These are phyloP conservation scores for Gossypium trilobum DNA, from an alignment of 441 rosid genomes.

Conservation along the genomic window DNA sequence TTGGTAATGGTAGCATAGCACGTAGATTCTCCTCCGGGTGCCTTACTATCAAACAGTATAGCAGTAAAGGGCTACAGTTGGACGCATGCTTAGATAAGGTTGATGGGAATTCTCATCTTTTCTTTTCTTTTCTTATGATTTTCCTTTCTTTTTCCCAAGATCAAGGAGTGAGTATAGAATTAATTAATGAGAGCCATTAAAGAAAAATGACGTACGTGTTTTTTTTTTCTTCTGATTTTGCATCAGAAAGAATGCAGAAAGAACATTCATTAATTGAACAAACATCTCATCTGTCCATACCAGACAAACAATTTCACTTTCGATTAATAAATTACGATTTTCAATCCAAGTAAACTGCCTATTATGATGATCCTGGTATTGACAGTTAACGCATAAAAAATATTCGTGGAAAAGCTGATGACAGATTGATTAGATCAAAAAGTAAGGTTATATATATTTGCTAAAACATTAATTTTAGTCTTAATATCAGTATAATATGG, in stretches of 20 bases:
- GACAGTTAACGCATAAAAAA: neutral
- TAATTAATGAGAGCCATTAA: neutral
- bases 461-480: neutral
- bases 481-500: neutral
- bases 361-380: neutral
- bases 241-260: neutral
- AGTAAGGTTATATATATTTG: neutral
- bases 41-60: neutral
- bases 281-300: neutral
- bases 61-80: neutral
- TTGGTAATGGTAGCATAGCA: neutral
- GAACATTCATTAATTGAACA: conserved; percentile 6
- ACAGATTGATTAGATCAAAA: neutral
- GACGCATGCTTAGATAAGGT: neutral
- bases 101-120: conserved; percentile 2
- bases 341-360: neutral
- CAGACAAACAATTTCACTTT: neutral
- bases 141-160: conserved; percentile 3
- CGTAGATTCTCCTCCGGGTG: neutral
- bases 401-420: neutral
- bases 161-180: neutral
- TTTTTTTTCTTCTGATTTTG: neutral
- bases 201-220: neutral
- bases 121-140: neutral
- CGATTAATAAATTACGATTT: neutral